These are phyloP conservation scores for Dictyostelium intermedium DNA, from an alignment of 78 protist species.

Conservation along the genomic window DNA sequence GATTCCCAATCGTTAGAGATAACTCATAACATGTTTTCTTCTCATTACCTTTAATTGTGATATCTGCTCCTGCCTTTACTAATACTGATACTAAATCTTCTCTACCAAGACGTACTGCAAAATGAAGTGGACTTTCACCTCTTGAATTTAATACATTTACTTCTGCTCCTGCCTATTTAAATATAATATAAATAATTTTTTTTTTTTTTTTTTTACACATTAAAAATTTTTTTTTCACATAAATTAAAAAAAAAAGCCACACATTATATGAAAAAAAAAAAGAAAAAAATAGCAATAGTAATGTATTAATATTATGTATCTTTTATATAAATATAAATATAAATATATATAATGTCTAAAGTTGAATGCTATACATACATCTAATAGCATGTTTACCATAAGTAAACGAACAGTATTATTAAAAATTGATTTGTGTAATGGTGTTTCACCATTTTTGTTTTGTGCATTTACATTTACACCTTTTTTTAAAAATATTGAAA, in stretches of 20 bases:
- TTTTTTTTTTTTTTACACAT: background rate
- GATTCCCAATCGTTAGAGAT: constrained; percentile 32
- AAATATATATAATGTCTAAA: no score
- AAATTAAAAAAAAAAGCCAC: background rate
- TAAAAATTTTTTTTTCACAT: no score
- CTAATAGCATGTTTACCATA: constrained; percentile 71
- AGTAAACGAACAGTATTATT: constrained; percentile 77
- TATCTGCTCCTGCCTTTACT: constrained; percentile 83
- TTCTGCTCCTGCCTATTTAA: constrained; percentile 68
- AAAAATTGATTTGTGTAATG: constrained; percentile 81
- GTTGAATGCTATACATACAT: constrained; percentile 21
- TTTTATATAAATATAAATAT: no score
- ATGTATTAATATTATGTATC: background rate
- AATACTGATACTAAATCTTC: constrained; percentile 80
- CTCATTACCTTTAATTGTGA: constrained; percentile 44
- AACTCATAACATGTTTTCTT: constrained; percentile 76
- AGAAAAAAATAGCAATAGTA: background rate
- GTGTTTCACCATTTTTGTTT: constrained; percentile 84
- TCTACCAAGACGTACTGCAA: constrained; percentile 79
- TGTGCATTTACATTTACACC: constrained; percentile 79
- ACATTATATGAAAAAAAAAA: background rate
- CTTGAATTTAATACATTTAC: constrained; percentile 66
- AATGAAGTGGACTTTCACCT: constrained; percentile 83
- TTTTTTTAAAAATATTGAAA: constrained; percentile 52
- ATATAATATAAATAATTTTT: background rate